Evolutionary conservation across 371 early-diverging fungal genomes (phyloP).

Genomic region (Mortierella sp.): DNA sequence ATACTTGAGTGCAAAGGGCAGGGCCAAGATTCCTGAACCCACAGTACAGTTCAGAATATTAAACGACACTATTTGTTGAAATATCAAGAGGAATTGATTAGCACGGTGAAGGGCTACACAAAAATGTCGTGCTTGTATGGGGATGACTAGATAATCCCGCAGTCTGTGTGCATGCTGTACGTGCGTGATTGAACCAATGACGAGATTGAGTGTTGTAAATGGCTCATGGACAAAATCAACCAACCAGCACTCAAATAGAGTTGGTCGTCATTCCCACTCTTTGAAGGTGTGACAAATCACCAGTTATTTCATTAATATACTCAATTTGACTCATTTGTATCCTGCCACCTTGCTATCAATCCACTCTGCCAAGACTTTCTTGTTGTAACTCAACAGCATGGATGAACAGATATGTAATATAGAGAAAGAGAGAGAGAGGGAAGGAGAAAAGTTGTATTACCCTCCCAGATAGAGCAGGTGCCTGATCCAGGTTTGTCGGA

Average conservation of each 20-base stretch:
- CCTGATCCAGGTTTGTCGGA: slow-evolving; percentile 21
- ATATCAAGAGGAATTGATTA: background rate
- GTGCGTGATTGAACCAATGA: background rate
- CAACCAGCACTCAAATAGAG: background rate
- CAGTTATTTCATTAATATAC: background rate
- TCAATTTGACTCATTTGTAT: background rate
- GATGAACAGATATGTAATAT: too few species aligned
- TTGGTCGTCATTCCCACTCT: background rate
- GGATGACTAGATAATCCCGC: too few species aligned
- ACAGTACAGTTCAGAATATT: slow-evolving; percentile 73
- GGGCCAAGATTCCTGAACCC: slow-evolving; percentile 72
- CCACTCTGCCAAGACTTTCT: too few species aligned
- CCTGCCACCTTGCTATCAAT: too few species aligned
- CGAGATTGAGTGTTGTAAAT: background rate
- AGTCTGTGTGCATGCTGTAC: too few species aligned
- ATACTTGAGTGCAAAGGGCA: slow-evolving; percentile 65
- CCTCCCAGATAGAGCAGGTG: slow-evolving; percentile 31
- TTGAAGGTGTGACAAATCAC: background rate
- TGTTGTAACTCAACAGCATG: too few species aligned
- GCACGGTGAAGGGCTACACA: background rate
- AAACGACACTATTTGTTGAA: slow-evolving; percentile 53
- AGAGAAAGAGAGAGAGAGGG: background rate
- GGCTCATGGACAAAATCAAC: background rate
- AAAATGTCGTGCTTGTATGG: background rate
- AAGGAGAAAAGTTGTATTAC: slow-evolving; percentile 7